Conservation (phyloP, 345 rosid species). For the Alliaria petiolata region DNA sequence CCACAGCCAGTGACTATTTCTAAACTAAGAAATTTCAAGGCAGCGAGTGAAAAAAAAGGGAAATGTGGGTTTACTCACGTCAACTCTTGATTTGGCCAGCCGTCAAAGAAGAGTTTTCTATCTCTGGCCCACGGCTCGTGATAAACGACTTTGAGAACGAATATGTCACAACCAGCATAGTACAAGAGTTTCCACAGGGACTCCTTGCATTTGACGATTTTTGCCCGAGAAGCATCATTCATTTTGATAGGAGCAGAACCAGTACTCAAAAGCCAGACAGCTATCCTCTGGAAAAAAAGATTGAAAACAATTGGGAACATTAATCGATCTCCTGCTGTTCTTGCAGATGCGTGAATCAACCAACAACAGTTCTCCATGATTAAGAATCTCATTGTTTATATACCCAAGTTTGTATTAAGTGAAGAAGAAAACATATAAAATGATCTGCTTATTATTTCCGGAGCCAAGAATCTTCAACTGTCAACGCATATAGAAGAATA, state of each 20-base stretch:
- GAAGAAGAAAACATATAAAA: neutral
- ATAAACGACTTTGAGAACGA: constrained; percentile 47
- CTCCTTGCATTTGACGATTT: constrained; percentile 70
- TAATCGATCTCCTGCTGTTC: constrained; percentile 10
- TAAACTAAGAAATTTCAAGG: neutral
- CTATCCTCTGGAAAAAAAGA: constrained; percentile 55
- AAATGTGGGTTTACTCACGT: constrained; percentile 48
- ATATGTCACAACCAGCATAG: constrained; percentile 63
- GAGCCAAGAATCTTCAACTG: neutral
- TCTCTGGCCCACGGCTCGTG: constrained; percentile 77
- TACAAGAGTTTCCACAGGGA: constrained; percentile 88
- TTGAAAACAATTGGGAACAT: neutral
- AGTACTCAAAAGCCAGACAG: constrained; percentile 48
- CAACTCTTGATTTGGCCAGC: constrained; percentile 91
- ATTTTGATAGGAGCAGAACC: constrained; percentile 43
- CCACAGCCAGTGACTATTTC: neutral
- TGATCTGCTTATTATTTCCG: neutral
- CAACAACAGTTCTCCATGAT: neutral
- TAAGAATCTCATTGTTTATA: neutral
- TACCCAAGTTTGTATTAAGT: neutral
- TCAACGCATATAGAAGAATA: neutral
- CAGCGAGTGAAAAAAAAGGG: neutral
- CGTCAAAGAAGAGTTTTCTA: constrained; percentile 52
- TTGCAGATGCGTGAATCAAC: too few species aligned
- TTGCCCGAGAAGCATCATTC: constrained; percentile 45